These are phyloP conservation scores for Solanum hybrid DNA, from an alignment of 305 asterid species.

Conservation along the genomic window DNA sequence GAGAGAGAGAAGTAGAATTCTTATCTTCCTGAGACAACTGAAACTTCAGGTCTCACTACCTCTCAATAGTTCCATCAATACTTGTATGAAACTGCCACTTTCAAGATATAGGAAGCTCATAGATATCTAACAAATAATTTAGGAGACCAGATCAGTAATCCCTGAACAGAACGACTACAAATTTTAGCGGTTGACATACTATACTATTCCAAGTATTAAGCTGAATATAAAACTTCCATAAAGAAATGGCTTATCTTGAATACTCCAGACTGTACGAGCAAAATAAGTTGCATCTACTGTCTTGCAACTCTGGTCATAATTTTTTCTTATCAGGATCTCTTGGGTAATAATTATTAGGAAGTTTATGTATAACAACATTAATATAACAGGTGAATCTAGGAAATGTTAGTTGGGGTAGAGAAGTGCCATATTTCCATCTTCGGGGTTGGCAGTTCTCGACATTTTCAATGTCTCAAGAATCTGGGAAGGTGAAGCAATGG, in stretches of 20 bases:
- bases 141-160: neutral
- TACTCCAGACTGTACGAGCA: neutral
- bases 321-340: neutral
- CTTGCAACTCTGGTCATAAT: neutral
- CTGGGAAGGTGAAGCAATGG: neutral
- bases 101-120: neutral
- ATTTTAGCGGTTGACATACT: neutral
- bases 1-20: neutral
- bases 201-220: neutral
- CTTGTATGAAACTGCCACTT: neutral
- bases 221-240: neutral
- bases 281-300: neutral
- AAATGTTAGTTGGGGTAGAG: neutral
- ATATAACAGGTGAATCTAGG: neutral
- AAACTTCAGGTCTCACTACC: neutral
- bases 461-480: neutral
- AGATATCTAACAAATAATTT: neutral
- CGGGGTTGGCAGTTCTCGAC: neutral
- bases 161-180: neutral
- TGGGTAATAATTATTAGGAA: neutral
- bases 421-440: neutral
- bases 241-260: neutral
- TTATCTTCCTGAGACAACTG: neutral
- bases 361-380: neutral
- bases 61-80: neutral